These are phyloP conservation scores for Rhododendron henanense DNA, from an alignment of 148 eudicot genomes.

Conservation along the genomic window DNA sequence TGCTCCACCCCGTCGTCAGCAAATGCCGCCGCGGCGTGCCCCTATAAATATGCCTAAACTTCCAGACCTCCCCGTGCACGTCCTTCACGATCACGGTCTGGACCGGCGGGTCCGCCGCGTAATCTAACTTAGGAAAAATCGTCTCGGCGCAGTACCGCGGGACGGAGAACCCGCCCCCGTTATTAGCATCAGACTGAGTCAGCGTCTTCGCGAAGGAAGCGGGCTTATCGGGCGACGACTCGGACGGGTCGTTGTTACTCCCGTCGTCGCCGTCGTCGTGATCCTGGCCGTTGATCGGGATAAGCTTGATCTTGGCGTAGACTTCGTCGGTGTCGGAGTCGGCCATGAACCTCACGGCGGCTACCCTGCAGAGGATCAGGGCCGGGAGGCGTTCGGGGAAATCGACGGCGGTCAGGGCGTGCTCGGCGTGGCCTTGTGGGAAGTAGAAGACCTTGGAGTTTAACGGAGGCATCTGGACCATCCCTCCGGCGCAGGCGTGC, in stretches of 20 bases:
- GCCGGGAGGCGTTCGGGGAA: slow-evolving; percentile 35
- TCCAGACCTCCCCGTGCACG: slow-evolving; percentile 58
- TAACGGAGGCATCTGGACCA: slow-evolving; percentile 54
- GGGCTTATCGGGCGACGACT: slow-evolving; percentile 29
- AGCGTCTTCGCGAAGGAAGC: slow-evolving; percentile 56
- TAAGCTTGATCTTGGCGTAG: slow-evolving; percentile 37
- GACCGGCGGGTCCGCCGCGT: slow-evolving; percentile 52
- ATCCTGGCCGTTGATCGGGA: slow-evolving; percentile 30
- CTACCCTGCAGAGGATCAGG: slow-evolving; percentile 37
- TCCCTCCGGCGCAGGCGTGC: slow-evolving; percentile 62
- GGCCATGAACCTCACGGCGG: slow-evolving; percentile 38
- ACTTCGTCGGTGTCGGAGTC: slow-evolving; percentile 54
- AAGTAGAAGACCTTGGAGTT: slow-evolving; percentile 48
- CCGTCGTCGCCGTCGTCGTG: slow-evolving; percentile 5
- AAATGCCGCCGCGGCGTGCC: slow-evolving; percentile 63
- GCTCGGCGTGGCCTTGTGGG: slow-evolving; percentile 61
- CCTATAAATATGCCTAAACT: slow-evolving; percentile 54
- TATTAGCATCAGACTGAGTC: slow-evolving; percentile 71
- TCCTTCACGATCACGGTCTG: slow-evolving; percentile 46
- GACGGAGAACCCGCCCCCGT: slow-evolving; percentile 73
- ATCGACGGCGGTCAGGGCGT: slow-evolving; percentile 33
- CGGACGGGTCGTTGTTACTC: slow-evolving; percentile 14
- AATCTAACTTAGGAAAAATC: slow-evolving; percentile 57
- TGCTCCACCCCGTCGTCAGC: slow-evolving; percentile 66
- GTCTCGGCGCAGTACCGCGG: slow-evolving; percentile 76